Evolutionary conservation across 257 asterid species (phyloP).

Genomic region (Solanum stenotomum): DNA sequence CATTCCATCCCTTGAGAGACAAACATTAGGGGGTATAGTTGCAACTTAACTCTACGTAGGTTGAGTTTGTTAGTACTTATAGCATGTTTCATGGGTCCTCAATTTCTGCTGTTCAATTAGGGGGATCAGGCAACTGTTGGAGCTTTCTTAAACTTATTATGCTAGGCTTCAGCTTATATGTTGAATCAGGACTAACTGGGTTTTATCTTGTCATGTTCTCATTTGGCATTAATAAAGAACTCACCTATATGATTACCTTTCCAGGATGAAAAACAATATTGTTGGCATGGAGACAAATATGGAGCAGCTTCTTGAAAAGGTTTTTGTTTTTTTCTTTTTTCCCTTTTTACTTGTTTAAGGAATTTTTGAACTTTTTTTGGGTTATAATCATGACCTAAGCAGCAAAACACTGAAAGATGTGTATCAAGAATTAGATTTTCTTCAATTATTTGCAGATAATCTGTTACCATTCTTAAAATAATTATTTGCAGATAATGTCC

Average conservation of each 20-base stretch:
- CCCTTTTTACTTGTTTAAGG: neutral
- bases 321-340: slow-evolving; percentile 24
- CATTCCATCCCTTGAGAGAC: neutral
- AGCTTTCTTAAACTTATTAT: neutral
- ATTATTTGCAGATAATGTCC: slow-evolving; percentile 67
- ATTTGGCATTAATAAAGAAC: neutral
- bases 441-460: slow-evolving; percentile 51
- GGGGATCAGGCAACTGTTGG: neutral
- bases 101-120: neutral
- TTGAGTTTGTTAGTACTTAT: neutral
- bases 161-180: neutral
- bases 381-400: neutral
- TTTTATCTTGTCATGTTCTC: neutral
- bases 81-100: neutral
- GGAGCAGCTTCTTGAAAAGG: slow-evolving; percentile 99
- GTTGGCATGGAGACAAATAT: slow-evolving; percentile 96
- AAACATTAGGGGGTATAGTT: neutral
- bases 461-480: neutral
- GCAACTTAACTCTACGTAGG: neutral
- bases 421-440: neutral
- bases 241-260: neutral
- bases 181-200: neutral
- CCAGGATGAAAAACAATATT: slow-evolving; percentile 95
- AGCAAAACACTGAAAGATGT: neutral
- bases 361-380: neutral